phyloP scores from a whole-genome alignment of 2,329 filamentous ascomycete species.

The Microdochium nivale region DNA sequence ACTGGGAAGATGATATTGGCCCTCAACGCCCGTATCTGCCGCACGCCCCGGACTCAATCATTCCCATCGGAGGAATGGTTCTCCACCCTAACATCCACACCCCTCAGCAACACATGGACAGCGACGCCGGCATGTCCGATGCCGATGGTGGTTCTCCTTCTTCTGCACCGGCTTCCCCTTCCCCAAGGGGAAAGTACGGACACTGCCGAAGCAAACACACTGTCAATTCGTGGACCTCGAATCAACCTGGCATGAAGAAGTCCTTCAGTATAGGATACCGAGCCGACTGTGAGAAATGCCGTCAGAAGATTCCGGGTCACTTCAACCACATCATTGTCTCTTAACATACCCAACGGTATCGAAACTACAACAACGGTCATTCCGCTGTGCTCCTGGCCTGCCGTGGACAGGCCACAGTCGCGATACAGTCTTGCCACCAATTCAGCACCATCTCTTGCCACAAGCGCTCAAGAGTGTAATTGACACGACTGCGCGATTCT shows the following conservation, averaged over 20 bases:
- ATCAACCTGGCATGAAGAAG: slow-evolving; percentile 55
- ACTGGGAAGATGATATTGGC: slow-evolving; percentile 22
- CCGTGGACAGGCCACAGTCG: no score
- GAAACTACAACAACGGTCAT: slow-evolving; percentile 1
- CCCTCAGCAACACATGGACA: slow-evolving; percentile 17
- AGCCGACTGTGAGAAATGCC: slow-evolving; percentile 71
- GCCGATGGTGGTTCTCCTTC: slow-evolving; percentile 18
- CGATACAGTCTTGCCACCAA: no score
- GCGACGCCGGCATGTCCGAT: slow-evolving; percentile 10
- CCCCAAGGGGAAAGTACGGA: slow-evolving; percentile 41
- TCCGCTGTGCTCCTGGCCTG: no score
- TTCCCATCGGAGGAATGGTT: slow-evolving; percentile 22
- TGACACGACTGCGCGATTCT: no score
- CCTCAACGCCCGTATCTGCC: slow-evolving; percentile 21
- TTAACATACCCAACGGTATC: slow-evolving; percentile 25
- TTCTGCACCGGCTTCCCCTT: slow-evolving; percentile 28
- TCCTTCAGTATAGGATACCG: slow-evolving; percentile 73
- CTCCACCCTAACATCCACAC: slow-evolving; percentile 28
- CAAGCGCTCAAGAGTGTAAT: no score
- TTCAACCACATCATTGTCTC: slow-evolving; percentile 72
- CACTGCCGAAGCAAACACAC: slow-evolving; percentile 52
- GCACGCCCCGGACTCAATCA: slow-evolving; percentile 22
- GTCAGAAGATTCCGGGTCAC: slow-evolving; percentile 65
- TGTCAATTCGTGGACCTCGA: slow-evolving; percentile 48
- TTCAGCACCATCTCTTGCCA: no score